Conservation (phyloP, 2,329 filamentous ascomycete species). For the Alternaria sp. region DNA sequence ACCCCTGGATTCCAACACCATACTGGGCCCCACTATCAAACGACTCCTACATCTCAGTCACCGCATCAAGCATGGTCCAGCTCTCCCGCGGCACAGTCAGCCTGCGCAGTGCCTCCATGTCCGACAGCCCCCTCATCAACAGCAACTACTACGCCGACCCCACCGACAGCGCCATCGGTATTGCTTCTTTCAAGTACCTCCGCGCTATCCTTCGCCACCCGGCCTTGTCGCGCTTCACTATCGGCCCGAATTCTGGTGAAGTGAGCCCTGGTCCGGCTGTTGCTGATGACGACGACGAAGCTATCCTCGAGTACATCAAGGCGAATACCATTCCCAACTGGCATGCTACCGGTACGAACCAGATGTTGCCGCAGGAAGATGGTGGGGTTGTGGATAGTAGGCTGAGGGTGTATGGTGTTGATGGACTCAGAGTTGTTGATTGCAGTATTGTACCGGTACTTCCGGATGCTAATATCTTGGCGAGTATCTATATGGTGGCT, state of each 20-base stretch:
- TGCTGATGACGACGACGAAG: constrained; percentile 33
- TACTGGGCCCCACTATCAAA: constrained; percentile 41
- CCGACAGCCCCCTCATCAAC: constrained; percentile 43
- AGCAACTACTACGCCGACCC: constrained; percentile 44
- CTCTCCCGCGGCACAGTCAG: constrained; percentile 48
- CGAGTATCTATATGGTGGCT: constrained; percentile 32
- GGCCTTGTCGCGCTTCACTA: constrained; percentile 23
- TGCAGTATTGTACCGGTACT: constrained; percentile 37
- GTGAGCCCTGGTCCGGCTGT: constrained; percentile 34
- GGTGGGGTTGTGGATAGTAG: constrained; percentile 41
- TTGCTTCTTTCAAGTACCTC: constrained; percentile 42
- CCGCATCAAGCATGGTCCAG: constrained; percentile 29
- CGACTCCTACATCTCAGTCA: constrained; percentile 44
- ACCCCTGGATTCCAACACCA: constrained; percentile 33
- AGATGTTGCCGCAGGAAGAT: constrained; percentile 37
- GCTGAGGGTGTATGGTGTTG: constrained; percentile 41
- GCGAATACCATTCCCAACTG: constrained; percentile 31
- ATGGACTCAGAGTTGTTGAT: constrained; percentile 42
- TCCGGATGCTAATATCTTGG: constrained; percentile 30
- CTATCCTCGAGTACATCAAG: constrained; percentile 36
- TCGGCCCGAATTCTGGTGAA: constrained; percentile 35
- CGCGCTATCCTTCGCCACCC: constrained; percentile 35
- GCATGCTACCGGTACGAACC: constrained; percentile 45
- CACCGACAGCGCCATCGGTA: constrained; percentile 41
- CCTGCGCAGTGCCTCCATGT: constrained; percentile 36